These are phyloP conservation scores for Diaporthe humulicola DNA, from an alignment of 2,329 filamentous ascomycete genomes.

Conservation along the genomic window DNA sequence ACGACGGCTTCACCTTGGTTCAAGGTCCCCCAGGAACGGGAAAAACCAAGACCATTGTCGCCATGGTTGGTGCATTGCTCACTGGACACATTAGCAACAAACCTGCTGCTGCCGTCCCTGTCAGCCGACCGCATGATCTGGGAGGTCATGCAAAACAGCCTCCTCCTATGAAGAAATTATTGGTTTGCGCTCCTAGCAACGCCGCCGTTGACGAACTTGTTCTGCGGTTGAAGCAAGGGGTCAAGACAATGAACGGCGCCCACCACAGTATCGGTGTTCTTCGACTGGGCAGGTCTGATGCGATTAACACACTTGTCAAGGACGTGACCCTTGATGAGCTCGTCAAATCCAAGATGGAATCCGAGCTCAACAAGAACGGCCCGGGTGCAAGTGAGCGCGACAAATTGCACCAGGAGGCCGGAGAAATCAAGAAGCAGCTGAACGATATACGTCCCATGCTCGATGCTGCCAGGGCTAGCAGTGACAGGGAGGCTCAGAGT, in stretches of 20 bases:
- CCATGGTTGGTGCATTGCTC: slow-evolving; percentile 91
- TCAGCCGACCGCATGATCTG: slow-evolving; percentile 56
- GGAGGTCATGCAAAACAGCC: slow-evolving; percentile 49
- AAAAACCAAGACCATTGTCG: slow-evolving; percentile 98
- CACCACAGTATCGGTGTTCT: slow-evolving; percentile 86
- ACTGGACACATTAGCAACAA: slow-evolving; percentile 66
- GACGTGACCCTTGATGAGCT: slow-evolving; percentile 96
- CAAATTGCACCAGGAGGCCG: slow-evolving; percentile 73
- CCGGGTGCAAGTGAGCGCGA: slow-evolving; percentile 67
- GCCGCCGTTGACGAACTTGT: slow-evolving; percentile 97
- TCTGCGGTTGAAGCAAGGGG: slow-evolving; percentile 87
- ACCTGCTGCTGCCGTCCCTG: slow-evolving; percentile 58
- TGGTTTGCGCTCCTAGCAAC: slow-evolving; percentile 98
- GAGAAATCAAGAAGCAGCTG: slow-evolving; percentile 81
- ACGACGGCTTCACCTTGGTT: slow-evolving; percentile 96
- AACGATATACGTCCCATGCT: slow-evolving; percentile 78
- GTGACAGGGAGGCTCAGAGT: slow-evolving; percentile 61
- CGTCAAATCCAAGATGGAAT: slow-evolving; percentile 80
- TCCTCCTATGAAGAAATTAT: slow-evolving; percentile 79
- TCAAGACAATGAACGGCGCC: slow-evolving; percentile 82
- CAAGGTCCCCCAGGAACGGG: slow-evolving; percentile 97
- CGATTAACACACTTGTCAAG: slow-evolving; percentile 88
- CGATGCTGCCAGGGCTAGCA: slow-evolving; percentile 72
- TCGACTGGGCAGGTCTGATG: slow-evolving; percentile 90
- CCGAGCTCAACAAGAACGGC: slow-evolving; percentile 69